Evolutionary conservation across 1,284 basidiomycete species (phyloP), one percentile per base, ranked within the genome.

Genomic region (Heterobasidion occidentale): DNA sequence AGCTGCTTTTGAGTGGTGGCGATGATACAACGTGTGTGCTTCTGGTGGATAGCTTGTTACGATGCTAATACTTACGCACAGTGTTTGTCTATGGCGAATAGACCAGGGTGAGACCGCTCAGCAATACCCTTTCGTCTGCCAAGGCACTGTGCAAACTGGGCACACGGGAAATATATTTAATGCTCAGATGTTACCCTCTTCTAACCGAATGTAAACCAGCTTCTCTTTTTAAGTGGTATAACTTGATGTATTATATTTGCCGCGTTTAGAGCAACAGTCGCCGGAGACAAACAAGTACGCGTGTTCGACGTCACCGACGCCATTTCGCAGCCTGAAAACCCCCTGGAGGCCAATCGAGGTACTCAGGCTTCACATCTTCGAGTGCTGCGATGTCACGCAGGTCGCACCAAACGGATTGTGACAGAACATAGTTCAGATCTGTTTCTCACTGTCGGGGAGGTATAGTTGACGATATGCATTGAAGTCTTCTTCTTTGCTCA

Each of bases 101-200:
- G 77, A 81, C 58, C 63, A 68, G n/a, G 64, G 64, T 17, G 65
- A 75, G 17, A 14, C 53, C 42, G 61, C 66, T 7, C 60, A 65
- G 11, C 58, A 61, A 62, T 88, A 74, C 69, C 89, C 83, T 53
- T 91, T 80, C 68, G 75, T 70, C 56, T 88, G 80, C 67, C 79
- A 75, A 58, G 74, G 75, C 45, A 80, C 81, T 58, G 85, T 94
- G 58, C 67, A 78, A 12, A 94, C 91, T 1, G 92, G 90, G 1
- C 94, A 98, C 71, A 77, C 74, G 34, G 83, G 80, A 15, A 97
- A 97, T 67, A 94, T 98, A 58, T 98, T 98, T 75, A 88, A 85
- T 57, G 84, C 84, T 2, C 85, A 91, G 55, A 90, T 91, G 78
- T 76, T 96, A 1, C 92, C 93, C 0, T 74, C 83, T 63, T 86